phyloP scores from a whole-genome alignment of 352 stramenopile species.

The Thraustochytrium striatum region DNA sequence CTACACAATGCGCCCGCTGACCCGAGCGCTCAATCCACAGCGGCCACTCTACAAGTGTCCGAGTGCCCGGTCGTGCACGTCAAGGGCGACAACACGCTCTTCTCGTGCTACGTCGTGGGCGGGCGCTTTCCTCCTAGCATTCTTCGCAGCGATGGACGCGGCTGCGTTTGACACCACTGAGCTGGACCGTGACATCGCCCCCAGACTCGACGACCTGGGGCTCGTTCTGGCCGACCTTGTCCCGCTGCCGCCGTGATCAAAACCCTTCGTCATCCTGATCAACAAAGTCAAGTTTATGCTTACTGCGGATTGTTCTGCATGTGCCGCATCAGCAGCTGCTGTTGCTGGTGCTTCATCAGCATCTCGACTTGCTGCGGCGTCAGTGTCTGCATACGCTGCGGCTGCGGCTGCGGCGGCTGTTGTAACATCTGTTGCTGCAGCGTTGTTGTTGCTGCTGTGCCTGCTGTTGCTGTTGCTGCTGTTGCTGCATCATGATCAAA shows the following conservation, averaged over 20 bases:
- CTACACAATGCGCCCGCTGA: too few species aligned
- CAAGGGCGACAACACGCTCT: constrained; percentile 21
- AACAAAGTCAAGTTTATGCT: too few species aligned
- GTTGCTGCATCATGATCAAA: constrained; percentile 58
- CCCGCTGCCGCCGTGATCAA: background rate
- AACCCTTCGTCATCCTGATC: too few species aligned
- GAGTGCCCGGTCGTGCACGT: constrained; percentile 39
- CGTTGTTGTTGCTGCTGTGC: constrained; percentile 51
- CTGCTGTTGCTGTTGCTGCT: constrained; percentile 55
- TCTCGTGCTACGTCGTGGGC: constrained; percentile 34
- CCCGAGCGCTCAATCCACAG: too few species aligned
- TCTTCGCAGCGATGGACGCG: too few species aligned
- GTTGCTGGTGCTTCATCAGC: background rate
- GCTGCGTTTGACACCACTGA: too few species aligned
- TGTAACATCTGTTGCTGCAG: background rate
- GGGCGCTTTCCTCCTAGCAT: too few species aligned
- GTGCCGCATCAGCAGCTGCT: background rate
- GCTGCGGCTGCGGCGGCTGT: background rate
- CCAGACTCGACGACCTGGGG: background rate
- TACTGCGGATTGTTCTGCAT: background rate
- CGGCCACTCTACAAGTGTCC: constrained; percentile 36
- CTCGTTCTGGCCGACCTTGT: background rate
- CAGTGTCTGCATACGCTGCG: background rate
- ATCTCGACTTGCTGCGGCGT: background rate
- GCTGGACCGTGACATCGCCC: too few species aligned